Evolutionary conservation across 2,329 filamentous ascomycete species (phyloP), one percentile per base, ranked within the genome.

Genomic region (Stagonosporopsis rhizophila): DNA sequence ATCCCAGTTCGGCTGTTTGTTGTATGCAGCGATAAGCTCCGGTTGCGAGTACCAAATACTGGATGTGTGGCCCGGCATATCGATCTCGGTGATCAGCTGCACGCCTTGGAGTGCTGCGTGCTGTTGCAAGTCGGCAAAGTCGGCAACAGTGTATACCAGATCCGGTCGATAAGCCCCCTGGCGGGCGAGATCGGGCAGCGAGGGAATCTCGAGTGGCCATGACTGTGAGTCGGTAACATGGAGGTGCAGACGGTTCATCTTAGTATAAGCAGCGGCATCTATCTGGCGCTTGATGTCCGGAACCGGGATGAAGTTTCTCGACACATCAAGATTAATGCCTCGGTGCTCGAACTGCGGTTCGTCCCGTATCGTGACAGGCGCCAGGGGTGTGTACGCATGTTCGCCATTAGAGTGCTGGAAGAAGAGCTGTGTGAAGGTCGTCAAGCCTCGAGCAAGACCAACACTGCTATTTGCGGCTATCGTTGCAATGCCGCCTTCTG

Each of bases 161-260:
- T 84, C 84, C 17, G 82, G 79, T 22, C 82, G 81, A 70, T 96
- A 96, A 1, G 91, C 88, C 32, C 91, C 92, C 72, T 91, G 88
- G 48, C 81, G 76, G 3, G 91, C 82, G 2, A 96, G 80, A 56
- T 88, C 83, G 3, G 92, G 89, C 59, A 96, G 77, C 2, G 89
- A 77, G 1, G 90, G 89, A 45, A 96, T 88, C 64, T 92, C 90
- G 22, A 96, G 80, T 0, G 92, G 92, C 89, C 91, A 96, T 4
- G 90, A 90, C 75, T 96, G 91, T 15, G 89, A 87, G 75, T 96
- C 91, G 4, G 90, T 95, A 54, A 89, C 82, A 78, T 96, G 91
- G 50, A 94, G 80, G 75, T 95, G 91, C 52, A 96, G 82, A 6
- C 87, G 83, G 77, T 95, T 95, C 81, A 95, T 84, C 79, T 96